Evolutionary conservation across 163 green algal genomes (phyloP).

Genomic region (Volvox carteri): DNA sequence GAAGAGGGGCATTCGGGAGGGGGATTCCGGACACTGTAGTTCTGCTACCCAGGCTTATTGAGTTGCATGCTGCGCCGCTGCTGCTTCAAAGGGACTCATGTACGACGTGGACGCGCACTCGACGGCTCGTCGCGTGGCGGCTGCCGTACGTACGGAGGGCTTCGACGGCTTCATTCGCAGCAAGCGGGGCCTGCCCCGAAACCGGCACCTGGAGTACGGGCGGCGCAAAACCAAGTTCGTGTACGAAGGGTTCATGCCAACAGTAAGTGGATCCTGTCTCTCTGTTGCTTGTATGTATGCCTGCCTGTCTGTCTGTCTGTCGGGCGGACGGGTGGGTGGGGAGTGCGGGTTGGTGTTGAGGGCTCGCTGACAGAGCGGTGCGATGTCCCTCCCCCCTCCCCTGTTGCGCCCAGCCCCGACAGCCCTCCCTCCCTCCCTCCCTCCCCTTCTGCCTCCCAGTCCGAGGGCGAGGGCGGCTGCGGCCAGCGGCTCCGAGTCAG

Average conservation of each 20-base stretch:
- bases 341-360: neutral
- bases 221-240: slow-evolving; percentile 17
- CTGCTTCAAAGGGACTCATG: neutral
- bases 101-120: slow-evolving; percentile 1
- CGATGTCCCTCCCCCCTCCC: neutral
- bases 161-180: slow-evolving; percentile 25
- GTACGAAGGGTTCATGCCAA: neutral
- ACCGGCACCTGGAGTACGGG: slow-evolving; percentile 23
- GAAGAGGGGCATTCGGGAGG: too few relatives aligned
- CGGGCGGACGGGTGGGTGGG: neutral
- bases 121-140: neutral
- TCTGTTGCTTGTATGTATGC: neutral
- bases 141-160: slow-evolving; percentile 16
- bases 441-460: neutral
- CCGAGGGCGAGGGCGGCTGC: neutral
- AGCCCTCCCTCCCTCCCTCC: neutral
- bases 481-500: slow-evolving; percentile 11
- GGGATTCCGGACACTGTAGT: neutral
- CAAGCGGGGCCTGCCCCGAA: slow-evolving; percentile 28
- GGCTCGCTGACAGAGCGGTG: neutral
- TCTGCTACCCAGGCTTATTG: neutral
- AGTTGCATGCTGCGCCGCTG: neutral
- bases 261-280: neutral
- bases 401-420: neutral
- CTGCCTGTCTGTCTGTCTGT: neutral